Evolutionary conservation across 495 filamentous ascomycete species (phyloP), one percentile per base, ranked within the genome.

Genomic region (Letharia lupina): DNA sequence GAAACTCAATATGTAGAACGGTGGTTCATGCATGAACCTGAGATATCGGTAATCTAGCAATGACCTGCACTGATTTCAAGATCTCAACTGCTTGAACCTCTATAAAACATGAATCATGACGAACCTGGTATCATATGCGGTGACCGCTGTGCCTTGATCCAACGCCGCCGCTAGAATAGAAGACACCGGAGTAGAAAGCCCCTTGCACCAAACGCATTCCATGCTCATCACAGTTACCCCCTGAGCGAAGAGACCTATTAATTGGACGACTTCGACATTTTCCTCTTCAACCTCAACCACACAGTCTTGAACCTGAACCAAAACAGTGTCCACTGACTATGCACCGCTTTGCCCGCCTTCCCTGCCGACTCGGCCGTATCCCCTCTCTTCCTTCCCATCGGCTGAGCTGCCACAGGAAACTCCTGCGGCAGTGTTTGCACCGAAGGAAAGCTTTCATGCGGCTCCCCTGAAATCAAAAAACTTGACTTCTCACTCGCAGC

Each of bases 241-340:
- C 15, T 56, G 23, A n/a, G 44, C 31, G 4, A 33, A 56, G 15
- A 33, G 20, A 15, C n/a, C 35, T 12, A 31, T 15, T 41, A 64
- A 47, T 42, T 64, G 0, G 10, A 20, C 48, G 47, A 64, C 28
- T 15, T 64, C 28, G 61, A 47, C 63, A 73, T 69, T 61, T 61
- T 71, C 54, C 57, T 66, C 63, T 67, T 73, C 59, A 70, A 50
- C 47, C 61, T 65, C 58, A 73, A 60, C 65, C 61, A 71, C 63
- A 68, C 60, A 2, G 71, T 73, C 65, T 67, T 71, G 45, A 71
- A 47, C 31, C 67, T 54, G 39, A 71, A 71, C 67, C 70, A 69
- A 28, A 73, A 71, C 3, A 73, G 37, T 3, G 60, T 47, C 71
- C 71, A 73, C 15, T 68, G 67, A 31, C 65, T 73, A 28, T 63